phyloP scores from a whole-genome alignment of 805 yeast species.

The Ogataea methanolica region DNA sequence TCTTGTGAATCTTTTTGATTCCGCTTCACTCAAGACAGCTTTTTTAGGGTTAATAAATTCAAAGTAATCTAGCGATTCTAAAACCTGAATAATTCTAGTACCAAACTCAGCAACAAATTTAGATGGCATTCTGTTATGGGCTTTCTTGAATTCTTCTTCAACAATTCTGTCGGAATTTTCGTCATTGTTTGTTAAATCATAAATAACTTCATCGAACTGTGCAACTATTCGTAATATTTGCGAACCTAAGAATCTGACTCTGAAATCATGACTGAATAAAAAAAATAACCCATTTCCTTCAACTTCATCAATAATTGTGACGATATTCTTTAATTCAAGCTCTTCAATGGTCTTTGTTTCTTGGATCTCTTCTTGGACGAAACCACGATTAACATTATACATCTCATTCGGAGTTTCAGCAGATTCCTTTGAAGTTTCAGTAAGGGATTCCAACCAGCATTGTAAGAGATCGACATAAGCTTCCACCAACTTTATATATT shows the following conservation, averaged over 20 bases:
- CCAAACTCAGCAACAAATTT: constrained; percentile 79
- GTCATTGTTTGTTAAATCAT: constrained; percentile 35
- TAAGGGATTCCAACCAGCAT: constrained; percentile 74
- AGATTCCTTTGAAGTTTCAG: constrained; percentile 27
- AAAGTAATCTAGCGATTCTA: constrained; percentile 66
- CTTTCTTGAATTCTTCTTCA: constrained; percentile 18
- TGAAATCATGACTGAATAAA: constrained; percentile 80
- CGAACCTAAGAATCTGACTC: constrained; percentile 70
- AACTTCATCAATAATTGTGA: constrained; percentile 86
- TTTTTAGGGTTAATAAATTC: constrained; percentile 52
- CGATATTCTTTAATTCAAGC: constrained; percentile 70
- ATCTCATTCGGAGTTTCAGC: constrained; percentile 28
- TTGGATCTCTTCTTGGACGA: constrained; percentile 36
- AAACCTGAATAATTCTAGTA: constrained; percentile 66
- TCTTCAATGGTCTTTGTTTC: constrained; percentile 51
- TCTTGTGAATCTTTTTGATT: constrained; percentile 64
- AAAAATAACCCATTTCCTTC: constrained; percentile 95
- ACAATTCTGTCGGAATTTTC: constrained; percentile 3
- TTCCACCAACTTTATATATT: constrained; percentile 54
- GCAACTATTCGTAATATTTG: constrained; percentile 72
- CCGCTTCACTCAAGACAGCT: constrained; percentile 65
- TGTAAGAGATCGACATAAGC: constrained; percentile 75
- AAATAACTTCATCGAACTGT: constrained; percentile 82
- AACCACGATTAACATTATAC: constrained; percentile 31
- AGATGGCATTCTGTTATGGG: constrained; percentile 56